Conservation (phyloP, 805 yeast species). For the Saccharomycopsis guyanensis region DNA sequence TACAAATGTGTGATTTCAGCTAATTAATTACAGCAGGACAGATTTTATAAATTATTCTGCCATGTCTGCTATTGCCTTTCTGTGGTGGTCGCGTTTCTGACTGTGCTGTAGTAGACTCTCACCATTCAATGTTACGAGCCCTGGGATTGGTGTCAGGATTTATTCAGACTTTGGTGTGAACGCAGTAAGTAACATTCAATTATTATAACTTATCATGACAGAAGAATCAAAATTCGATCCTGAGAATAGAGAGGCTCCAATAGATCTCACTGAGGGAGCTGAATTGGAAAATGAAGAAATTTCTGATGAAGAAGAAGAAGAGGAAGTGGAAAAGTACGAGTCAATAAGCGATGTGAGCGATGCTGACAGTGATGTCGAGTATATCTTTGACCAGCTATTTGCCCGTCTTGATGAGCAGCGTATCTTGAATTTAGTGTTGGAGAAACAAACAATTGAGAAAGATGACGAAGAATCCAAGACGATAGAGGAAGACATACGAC, state of each 20-base stretch:
- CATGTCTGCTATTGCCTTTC: too few relatives aligned
- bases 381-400: conserved; percentile 11
- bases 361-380: conserved; percentile 16
- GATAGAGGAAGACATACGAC: conserved; percentile 1
- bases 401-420: conserved; percentile 7
- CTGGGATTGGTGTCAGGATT: too few relatives aligned
- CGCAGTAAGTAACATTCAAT: too few relatives aligned
- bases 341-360: conserved; percentile 14
- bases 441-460: conserved; percentile 13
- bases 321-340: not conserved
- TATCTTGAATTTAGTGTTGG: conserved; percentile 4
- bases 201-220: too few relatives aligned
- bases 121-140: too few relatives aligned
- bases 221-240: not conserved
- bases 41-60: too few relatives aligned
- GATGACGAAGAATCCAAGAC: conserved; percentile 13
- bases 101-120: too few relatives aligned
- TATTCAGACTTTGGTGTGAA: too few relatives aligned
- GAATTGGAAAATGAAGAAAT: not conserved
- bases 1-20: too few relatives aligned
- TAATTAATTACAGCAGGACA: too few relatives aligned
- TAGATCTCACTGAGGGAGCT: not conserved
- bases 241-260: not conserved
- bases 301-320: not conserved
- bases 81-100: too few relatives aligned